phyloP scores from a whole-genome alignment of 2,329 filamentous ascomycete genomes.

The Coniochaeta sp. region DNA sequence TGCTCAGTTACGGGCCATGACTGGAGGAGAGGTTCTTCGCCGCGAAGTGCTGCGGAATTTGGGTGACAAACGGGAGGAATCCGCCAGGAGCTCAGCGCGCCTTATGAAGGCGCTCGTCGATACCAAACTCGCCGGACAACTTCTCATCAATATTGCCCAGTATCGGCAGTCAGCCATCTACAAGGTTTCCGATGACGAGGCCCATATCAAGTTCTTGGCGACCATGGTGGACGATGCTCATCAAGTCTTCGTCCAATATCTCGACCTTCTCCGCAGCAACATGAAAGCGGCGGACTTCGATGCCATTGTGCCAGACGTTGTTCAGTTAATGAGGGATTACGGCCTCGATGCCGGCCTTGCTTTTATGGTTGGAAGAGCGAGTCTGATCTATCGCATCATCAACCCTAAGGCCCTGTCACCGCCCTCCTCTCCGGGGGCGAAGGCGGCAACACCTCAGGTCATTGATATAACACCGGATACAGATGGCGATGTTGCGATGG shows the following conservation, averaged over 20 bases:
- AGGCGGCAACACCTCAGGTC: conserved; percentile 8
- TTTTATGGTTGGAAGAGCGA: conserved; percentile 74
- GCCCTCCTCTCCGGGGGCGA: conserved; percentile 3
- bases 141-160: conserved; percentile 86
- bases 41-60: conserved; percentile 74
- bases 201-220: conserved; percentile 82
- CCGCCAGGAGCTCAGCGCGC: conserved; percentile 66
- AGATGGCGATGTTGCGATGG: conserved; percentile 53
- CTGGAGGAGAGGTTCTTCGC: conserved; percentile 73
- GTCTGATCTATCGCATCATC: conserved; percentile 52
- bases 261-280: conserved; percentile 81
- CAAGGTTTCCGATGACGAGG: conserved; percentile 60
- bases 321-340: conserved; percentile 67
- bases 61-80: conserved; percentile 75
- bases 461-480: conserved; percentile 27
- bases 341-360: conserved; percentile 75
- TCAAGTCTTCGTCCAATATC: conserved; percentile 75
- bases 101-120: conserved; percentile 74
- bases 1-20: conserved; percentile 78
- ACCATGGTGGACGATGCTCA: conserved; percentile 89
- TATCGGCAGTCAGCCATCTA: conserved; percentile 84
- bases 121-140: conserved; percentile 68
- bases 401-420: conserved; percentile 4
- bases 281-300: conserved; percentile 72
- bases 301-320: conserved; percentile 65